Evolutionary conservation across 371 early-diverging fungal genomes (phyloP), one percentile per base, ranked within the genome.

Genomic region (Mucor circinelloides): DNA sequence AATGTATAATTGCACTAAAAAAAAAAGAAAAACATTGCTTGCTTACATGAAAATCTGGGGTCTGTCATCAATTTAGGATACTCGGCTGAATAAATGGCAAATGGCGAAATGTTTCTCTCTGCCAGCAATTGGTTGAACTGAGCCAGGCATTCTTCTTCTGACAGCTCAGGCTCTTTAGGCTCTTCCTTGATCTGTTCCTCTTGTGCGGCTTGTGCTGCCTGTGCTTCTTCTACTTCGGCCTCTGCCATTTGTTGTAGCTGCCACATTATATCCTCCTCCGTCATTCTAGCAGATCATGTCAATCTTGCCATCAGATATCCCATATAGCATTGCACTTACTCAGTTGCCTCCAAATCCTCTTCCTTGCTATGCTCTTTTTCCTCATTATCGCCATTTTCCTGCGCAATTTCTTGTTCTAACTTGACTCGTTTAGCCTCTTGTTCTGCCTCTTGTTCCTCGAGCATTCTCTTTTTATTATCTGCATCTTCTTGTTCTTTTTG

Each of bases 71-170:
- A 66, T 65, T 85, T 82, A 2, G 87, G 84, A 6, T 87, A 72
- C 56, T 91, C 92, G 69, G 72, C 83, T 32, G 90, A 88, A 88
- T 91, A 93, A 1, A 90, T 88, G 21, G 90, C 83, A 67, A 89
- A 94, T 17, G 92, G 94, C 6, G 85, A 85, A 30, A 91, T 87
- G 21, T 90, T 82, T 23, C 80, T 82, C 58, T 94, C 93, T 25
- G 85, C 67, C 52, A 94, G 72, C 79, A 94, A 78, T 58, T 86
- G 77, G 55, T 76, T 75, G 57, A 79, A 85, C 9, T 63, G 69
- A n/a, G 70, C 75, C 17, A 78, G 63, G 3, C 71, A 63, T 61
- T 85, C 83, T 59, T 80, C 75, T 30, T 83, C 77, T 36, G 76
- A 59, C 9, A 72, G 57, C 38, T 57, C 44, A 6, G 40, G n/a